Evolutionary conservation across 129 eudicot species (phyloP).

Genomic region (Gnaphalium uliginosum): DNA sequence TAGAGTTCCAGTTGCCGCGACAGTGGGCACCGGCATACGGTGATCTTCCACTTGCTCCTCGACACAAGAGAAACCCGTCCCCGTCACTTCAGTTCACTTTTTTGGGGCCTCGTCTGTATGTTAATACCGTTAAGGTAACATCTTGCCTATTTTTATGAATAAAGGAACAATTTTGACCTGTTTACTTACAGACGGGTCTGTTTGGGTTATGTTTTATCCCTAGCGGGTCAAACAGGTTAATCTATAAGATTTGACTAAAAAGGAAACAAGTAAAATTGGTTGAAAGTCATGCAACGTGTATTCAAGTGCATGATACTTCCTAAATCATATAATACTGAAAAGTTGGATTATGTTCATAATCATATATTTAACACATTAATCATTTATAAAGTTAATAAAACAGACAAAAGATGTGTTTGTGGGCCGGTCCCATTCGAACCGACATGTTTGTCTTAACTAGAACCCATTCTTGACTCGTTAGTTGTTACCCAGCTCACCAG

Average conservation of each 20-base stretch:
- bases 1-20: conserved; percentile 92
- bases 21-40: conserved; percentile 96
- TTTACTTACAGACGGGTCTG: not conserved
- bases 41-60: conserved; percentile 85
- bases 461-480: too few species aligned
- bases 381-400: not conserved
- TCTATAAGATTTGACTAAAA: not conserved
- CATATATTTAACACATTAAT: not conserved
- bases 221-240: not conserved
- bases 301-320: not conserved
- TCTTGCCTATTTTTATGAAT: conserved; percentile 4
- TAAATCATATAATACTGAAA: not conserved
- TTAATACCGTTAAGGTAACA: conserved; percentile 79
- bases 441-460: too few species aligned
- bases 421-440: not conserved
- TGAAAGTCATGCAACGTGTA: not conserved
- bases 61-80: conserved; percentile 72
- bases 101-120: conserved; percentile 87
- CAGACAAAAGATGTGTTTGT: not conserved
- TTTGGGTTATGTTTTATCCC: conserved; percentile 9
- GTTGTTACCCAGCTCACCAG: not conserved
- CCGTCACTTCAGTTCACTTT: conserved; percentile 83
- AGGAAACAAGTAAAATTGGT: not conserved
- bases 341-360: not conserved
- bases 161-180: conserved; percentile 8